These are phyloP conservation scores for Isatis tinctoria DNA, from an alignment of 345 rosid genomes.

Conservation along the genomic window DNA sequence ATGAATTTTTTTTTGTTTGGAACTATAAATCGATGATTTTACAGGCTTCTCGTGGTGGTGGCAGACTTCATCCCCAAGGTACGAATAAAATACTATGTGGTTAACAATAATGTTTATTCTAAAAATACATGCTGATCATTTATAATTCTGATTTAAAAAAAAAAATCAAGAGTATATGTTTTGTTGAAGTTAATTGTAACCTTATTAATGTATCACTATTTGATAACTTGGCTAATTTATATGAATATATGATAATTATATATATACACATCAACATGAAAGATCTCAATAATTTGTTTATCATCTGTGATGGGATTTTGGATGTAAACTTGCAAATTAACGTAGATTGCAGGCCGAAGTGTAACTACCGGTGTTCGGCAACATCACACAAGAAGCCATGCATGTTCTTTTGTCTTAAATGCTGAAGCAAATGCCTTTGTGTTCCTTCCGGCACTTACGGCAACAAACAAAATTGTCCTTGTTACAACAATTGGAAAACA, in stretches of 20 bases:
- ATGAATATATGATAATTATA: background rate
- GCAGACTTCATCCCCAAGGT: constrained; percentile 28
- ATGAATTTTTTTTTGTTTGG: too few species aligned
- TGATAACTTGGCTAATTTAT: too few species aligned
- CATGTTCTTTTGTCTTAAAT: constrained; percentile 62
- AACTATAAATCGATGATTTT: too few species aligned
- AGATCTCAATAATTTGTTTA: background rate
- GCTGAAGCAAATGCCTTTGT: constrained; percentile 61
- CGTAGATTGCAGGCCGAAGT: constrained; percentile 25
- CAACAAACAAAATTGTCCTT: constrained; percentile 64
- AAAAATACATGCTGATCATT: background rate
- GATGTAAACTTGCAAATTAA: background rate
- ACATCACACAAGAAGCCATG: constrained; percentile 52
- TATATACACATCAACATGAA: background rate
- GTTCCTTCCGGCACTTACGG: constrained; percentile 78
- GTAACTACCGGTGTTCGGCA: constrained; percentile 29
- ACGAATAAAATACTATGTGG: background rate
- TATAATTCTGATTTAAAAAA: too few species aligned
- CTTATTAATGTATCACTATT: too few species aligned
- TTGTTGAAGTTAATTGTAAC: background rate
- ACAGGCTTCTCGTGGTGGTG: constrained; percentile 28
- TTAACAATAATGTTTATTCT: background rate
- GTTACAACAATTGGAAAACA: constrained; percentile 73
- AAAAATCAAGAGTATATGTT: background rate
- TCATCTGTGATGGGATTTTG: background rate